Base-by-base conservation (phyloP, 371 early-diverging fungal genomes). In the Mortierella sp. region DNA sequence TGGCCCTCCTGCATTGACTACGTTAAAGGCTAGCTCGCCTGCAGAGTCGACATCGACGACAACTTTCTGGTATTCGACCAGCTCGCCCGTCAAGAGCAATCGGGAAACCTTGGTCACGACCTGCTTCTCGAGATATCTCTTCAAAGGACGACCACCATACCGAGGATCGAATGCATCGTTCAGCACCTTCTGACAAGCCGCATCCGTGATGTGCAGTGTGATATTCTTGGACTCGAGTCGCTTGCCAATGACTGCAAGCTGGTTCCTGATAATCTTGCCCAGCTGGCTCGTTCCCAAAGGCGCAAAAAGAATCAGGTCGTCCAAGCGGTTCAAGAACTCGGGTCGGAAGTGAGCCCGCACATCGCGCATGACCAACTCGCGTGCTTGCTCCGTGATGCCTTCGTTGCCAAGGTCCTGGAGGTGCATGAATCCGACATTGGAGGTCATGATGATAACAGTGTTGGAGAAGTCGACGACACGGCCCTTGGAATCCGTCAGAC, bases 361-460 rank as follows among this genome's bases (percentile, higher is more conserved):
- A 64, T 89, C 89, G 34, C 87, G 83, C 82, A 92, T 85, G 31
- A 95, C 90, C 50, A 78, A 79, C 11, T 84, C 81, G 60, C 85
- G 89, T 2, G 86, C 81, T 8, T 82, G 64, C 5, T 81, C 60
- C 28, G 84, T 87, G 17, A 89, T 89, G 4, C 82, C 84, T 15
- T 71, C 79, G 14, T 66, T 47, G 26, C 72, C 72, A 12, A 58
- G 62, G 27, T 76, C 62, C 59, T 87, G 92, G 1, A 88, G 79
- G 21, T 92, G 89, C 52, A 92, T 89, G 41, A 91, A 92, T 3
- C 94, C 87, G 32, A 90, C 79, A 67, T 97, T 96, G 48, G 92
- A 90, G 3, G 98, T 97, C 89, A 96, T 92, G 56, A 97, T 92
- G 49, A 97, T 90, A 47, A 97, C 92, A 0, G 94, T 94, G 78